Conservation (phyloP, 2,329 filamentous ascomycete genomes). For the Arachnomyces sp. region DNA sequence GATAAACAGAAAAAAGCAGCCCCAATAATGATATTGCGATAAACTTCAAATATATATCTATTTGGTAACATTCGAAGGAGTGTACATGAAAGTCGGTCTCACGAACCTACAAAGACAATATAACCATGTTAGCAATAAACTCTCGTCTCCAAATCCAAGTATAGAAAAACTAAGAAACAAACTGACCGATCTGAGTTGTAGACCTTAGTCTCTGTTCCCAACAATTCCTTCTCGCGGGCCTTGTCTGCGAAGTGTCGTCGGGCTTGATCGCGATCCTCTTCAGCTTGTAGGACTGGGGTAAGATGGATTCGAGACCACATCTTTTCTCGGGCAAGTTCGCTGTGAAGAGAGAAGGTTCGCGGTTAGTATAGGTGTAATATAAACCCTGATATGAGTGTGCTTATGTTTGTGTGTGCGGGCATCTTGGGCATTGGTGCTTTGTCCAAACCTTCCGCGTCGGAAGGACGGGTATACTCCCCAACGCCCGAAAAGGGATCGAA, state of each 20-base stretch:
- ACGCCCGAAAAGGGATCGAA: no score
- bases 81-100: slow-evolving; percentile 68
- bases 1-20: no score
- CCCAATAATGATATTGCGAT: no score
- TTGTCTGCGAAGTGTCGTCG: slow-evolving; percentile 78
- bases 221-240: slow-evolving; percentile 79
- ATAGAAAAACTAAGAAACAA: neutral
- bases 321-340: slow-evolving; percentile 92
- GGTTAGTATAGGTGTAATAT: slow-evolving; percentile 7
- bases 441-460: neutral
- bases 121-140: slow-evolving; percentile 5
- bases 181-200: slow-evolving; percentile 84
- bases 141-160: slow-evolving; percentile 1
- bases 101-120: slow-evolving; percentile 56
- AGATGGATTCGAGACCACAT: slow-evolving; percentile 97
- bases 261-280: slow-evolving; percentile 93
- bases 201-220: slow-evolving; percentile 74
- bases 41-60: slow-evolving; percentile 28
- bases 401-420: slow-evolving; percentile 3
- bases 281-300: slow-evolving; percentile 86
- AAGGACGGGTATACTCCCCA: neutral
- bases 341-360: slow-evolving; percentile 32
- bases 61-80: slow-evolving; percentile 57
- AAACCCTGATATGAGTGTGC: no score
- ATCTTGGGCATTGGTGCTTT: neutral